Evolutionary conservation across 2,329 filamentous ascomycete species (phyloP).

Genomic region (Diaporthe sp.): DNA sequence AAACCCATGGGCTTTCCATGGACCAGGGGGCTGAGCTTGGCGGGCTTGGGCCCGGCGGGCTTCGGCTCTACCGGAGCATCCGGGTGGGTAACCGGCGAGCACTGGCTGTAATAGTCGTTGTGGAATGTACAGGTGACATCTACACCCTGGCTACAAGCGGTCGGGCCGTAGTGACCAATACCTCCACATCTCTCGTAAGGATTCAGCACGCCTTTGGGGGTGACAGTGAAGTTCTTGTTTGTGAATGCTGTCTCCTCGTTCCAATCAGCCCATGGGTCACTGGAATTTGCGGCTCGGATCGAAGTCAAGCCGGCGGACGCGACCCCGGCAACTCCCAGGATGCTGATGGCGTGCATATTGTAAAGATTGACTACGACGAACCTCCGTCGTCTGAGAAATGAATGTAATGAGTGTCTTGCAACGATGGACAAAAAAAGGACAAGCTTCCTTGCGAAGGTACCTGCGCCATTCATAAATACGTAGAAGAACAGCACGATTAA

Average conservation of each 20-base stretch:
- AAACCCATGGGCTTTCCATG: neutral
- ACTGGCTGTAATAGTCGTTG: neutral
- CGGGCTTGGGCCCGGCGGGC: neutral
- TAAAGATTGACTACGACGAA: neutral
- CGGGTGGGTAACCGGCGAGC: neutral
- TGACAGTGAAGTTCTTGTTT: neutral
- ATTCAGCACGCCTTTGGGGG: neutral
- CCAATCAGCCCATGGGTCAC: neutral
- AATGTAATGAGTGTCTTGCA: neutral
- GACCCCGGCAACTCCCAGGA: neutral
- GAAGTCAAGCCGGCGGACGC: neutral
- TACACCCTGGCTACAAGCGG: neutral
- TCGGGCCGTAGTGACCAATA: neutral
- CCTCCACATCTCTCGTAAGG: conserved; percentile 1
- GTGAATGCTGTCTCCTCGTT: neutral
- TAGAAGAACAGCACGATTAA: neutral
- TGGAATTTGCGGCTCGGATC: neutral
- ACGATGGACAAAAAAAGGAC: neutral
- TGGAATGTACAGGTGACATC: neutral
- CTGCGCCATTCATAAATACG: neutral
- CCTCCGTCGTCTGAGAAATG: neutral
- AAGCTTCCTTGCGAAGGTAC: neutral
- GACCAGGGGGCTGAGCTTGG: neutral
- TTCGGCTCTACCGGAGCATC: neutral
- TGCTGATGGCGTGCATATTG: neutral